Conservation (phyloP, 768 basidiomycete species). For the Suillus spraguei region DNA sequence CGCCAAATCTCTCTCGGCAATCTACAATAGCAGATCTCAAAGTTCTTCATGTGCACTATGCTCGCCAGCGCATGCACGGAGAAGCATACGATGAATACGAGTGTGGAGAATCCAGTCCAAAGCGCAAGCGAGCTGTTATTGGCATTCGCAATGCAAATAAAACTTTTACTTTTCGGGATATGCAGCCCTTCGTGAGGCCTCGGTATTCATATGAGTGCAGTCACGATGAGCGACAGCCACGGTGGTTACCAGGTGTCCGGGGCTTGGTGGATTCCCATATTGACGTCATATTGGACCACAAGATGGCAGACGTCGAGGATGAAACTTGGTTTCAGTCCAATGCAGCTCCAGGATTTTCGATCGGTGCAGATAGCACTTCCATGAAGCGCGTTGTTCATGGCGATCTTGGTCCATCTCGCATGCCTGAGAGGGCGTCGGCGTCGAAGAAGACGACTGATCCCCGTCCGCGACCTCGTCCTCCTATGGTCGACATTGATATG, state of each 20-base stretch:
- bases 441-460: neutral
- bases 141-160: neutral
- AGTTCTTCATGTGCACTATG: neutral
- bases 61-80: neutral
- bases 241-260: neutral
- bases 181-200: slow-evolving; percentile 1
- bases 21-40: neutral
- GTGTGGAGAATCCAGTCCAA: slow-evolving; percentile 1
- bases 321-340: neutral
- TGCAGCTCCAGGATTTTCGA: neutral
- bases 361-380: neutral
- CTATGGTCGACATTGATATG: neutral
- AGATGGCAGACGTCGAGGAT: neutral
- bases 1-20: too few species aligned
- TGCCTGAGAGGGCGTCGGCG: neutral
- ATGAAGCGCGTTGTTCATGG: neutral
- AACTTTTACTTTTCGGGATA: neutral
- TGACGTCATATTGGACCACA: neutral
- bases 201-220: neutral
- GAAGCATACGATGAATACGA: slow-evolving; percentile 1
- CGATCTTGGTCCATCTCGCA: neutral
- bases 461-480: neutral
- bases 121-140: neutral
- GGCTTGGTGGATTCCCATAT: neutral
- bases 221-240: neutral